These are phyloP conservation scores for Cucumis cinereus DNA, from an alignment of 306 rosid species.

Conservation along the genomic window DNA sequence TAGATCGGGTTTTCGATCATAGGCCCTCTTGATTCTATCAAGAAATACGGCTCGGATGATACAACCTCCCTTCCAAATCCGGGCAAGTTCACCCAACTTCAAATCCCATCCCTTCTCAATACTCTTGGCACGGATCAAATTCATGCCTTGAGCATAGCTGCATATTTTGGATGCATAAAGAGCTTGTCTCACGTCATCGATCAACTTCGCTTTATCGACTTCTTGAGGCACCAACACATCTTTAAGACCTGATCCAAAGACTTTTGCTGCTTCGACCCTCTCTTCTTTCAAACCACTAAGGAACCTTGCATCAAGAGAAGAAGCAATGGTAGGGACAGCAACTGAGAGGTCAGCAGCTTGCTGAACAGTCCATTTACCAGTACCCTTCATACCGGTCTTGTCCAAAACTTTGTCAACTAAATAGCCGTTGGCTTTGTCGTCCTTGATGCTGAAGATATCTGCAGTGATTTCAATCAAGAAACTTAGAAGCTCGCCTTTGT, in stretches of 20 bases:
- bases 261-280: constrained; percentile 36
- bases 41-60: constrained; percentile 62
- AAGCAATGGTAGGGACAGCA: constrained; percentile 63
- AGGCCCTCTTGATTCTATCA: constrained; percentile 74
- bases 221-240: constrained; percentile 17
- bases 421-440: constrained; percentile 40
- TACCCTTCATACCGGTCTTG: constrained; percentile 75
- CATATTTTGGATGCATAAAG: constrained; percentile 73
- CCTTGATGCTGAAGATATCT: constrained; percentile 59
- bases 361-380: constrained; percentile 79
- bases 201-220: constrained; percentile 47
- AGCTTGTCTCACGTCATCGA: constrained; percentile 72
- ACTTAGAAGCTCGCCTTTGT: constrained; percentile 28
- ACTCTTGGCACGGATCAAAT: constrained; percentile 64
- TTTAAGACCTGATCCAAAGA: constrained; percentile 10
- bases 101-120: constrained; percentile 54
- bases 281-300: constrained; percentile 67
- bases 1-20: constrained; percentile 59
- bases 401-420: constrained; percentile 75
- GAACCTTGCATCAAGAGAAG: constrained; percentile 61
- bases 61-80: constrained; percentile 85
- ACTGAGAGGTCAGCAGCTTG: constrained; percentile 74
- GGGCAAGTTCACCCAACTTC: constrained; percentile 62
- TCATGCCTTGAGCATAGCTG: constrained; percentile 83
- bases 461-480: constrained; percentile 33